These are phyloP conservation scores for Zostera marina DNA, from an alignment of 116 monocot genomes.

Conservation along the genomic window DNA sequence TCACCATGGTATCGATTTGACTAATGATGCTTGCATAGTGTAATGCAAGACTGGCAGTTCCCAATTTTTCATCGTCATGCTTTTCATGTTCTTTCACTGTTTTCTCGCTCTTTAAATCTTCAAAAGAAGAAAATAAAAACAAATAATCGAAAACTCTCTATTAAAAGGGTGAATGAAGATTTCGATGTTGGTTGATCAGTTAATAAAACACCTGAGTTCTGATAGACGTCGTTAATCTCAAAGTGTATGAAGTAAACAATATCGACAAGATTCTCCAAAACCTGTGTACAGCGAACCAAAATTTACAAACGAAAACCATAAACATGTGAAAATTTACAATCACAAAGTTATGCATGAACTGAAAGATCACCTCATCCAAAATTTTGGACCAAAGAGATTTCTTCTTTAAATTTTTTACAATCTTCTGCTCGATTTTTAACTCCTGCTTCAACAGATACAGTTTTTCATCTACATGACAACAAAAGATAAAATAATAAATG, in stretches of 20 bases:
- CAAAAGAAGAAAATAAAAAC: not conserved
- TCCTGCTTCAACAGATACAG: conserved; percentile 73
- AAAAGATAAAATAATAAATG: too few relatives aligned
- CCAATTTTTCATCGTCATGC: conserved; percentile 38
- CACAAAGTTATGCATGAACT: not conserved
- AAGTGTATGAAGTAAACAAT: conserved; percentile 86
- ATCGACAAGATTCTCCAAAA: conserved; percentile 92
- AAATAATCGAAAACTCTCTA: not conserved
- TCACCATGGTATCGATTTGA: conserved; percentile 89
- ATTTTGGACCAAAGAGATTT: conserved; percentile 73
- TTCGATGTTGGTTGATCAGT: not conserved
- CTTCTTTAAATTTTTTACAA: conserved; percentile 77
- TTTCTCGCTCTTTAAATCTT: conserved; percentile 1
- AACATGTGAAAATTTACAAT: not conserved
- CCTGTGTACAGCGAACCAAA: conserved; percentile 13
- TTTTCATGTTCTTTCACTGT: conserved; percentile 1
- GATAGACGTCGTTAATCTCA: conserved; percentile 73
- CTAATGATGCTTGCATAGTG: conserved; percentile 92
- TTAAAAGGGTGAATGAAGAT: not conserved
- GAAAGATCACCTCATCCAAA: not conserved
- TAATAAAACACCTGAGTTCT: conserved; percentile 46
- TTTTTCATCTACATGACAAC: conserved; percentile 18
- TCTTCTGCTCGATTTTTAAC: conserved; percentile 71
- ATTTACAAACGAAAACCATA: too few relatives aligned
- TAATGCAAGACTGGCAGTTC: conserved; percentile 71